These are phyloP conservation scores for Coemansia sp. DNA, from an alignment of 192 early-diverging fungal species.

Conservation along the genomic window DNA sequence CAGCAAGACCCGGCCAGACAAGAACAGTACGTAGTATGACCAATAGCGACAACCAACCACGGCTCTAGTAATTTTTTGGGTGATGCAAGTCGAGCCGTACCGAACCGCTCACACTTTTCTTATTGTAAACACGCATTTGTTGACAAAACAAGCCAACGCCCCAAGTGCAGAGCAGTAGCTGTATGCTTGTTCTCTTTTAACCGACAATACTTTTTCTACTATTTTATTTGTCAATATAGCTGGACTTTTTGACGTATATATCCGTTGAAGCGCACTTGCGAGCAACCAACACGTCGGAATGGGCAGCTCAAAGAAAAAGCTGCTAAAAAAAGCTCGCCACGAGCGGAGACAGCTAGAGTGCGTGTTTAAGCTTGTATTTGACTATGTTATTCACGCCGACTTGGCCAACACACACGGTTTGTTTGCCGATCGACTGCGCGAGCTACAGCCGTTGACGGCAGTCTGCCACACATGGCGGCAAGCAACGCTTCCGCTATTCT, in stretches of 20 bases:
- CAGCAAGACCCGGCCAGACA: constrained; percentile 2
- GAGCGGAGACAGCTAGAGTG: constrained; percentile 3
- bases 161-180: background rate
- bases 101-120: background rate
- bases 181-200: background rate
- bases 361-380: constrained; percentile 22
- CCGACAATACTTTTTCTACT: background rate
- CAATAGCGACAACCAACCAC: background rate
- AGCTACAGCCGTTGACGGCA: constrained; percentile 35
- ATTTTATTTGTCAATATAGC: constrained; percentile 3
- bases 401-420: constrained; percentile 7
- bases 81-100: background rate
- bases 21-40: background rate
- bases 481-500: constrained; percentile 32
- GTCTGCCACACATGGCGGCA: constrained; percentile 33
- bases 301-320: constrained; percentile 8
- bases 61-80: background rate
- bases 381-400: constrained; percentile 12
- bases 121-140: constrained; percentile 6
- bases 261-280: background rate
- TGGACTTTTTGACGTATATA: background rate
- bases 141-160: background rate
- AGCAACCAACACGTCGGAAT: constrained; percentile 3
- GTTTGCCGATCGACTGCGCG: constrained; percentile 9
- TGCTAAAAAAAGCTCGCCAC: background rate